Evolutionary conservation across 768 basidiomycete species (phyloP).

Genomic region (Gautieria morchelliformis): DNA sequence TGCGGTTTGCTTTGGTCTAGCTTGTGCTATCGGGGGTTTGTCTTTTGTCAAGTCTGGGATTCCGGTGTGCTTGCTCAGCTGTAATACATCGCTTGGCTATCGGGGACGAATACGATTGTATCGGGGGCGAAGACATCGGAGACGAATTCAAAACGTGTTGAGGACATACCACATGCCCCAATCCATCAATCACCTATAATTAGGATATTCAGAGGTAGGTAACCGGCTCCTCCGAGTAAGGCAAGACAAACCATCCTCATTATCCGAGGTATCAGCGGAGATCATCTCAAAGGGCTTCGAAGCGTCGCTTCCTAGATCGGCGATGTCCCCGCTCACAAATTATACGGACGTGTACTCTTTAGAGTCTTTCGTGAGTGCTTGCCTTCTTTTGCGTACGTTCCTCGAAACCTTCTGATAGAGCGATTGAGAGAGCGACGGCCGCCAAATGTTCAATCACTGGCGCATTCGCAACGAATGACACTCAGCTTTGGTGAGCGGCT

Average conservation of each 20-base stretch:
- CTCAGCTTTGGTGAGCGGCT: neutral
- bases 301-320: conserved; percentile 19
- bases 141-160: no score
- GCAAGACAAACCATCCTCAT: neutral
- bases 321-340: conserved; percentile 30
- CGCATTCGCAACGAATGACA: conserved; percentile 5
- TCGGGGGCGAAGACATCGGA: no score
- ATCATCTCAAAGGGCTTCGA: conserved; percentile 4
- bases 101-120: no score
- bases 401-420: conserved; percentile 19
- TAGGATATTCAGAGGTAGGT: no score
- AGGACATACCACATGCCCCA: no score
- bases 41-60: no score
- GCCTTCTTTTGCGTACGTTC: neutral
- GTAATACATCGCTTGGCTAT: no score
- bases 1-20: no score
- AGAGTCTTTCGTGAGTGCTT: conserved; percentile 9
- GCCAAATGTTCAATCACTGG: conserved; percentile 31
- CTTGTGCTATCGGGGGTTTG: no score
- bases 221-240: no score
- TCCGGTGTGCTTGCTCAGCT: no score
- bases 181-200: no score
- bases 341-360: conserved; percentile 21
- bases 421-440: conserved; percentile 27
- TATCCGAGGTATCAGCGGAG: neutral